A percentile compares a stretch with the other conserved stretches of the same genome.
These are phyloP conservation scores for Incumbomyces delicatus DNA, from an alignment of 2,329 filamentous ascomycete genomes.

Conservation along the genomic window DNA sequence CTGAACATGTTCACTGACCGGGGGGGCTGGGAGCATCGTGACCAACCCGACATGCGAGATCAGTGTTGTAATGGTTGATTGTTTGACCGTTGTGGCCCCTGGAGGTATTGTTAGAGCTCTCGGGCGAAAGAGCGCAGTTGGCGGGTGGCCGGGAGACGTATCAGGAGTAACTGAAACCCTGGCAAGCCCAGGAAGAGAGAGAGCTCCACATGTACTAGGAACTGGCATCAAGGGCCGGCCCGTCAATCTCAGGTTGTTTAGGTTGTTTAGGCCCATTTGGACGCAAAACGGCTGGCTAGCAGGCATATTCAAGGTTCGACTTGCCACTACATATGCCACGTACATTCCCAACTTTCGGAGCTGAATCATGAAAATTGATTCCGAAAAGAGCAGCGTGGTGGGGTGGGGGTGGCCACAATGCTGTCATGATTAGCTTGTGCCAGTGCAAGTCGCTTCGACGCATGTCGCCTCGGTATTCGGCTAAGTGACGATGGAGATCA, in stretches of 20 bases:
- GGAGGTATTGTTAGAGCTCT: too few species aligned
- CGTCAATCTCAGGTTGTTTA: background rate
- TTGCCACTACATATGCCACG: constrained; percentile 1
- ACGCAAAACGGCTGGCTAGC: background rate
- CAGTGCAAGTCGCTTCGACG: background rate
- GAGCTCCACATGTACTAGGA: too few species aligned
- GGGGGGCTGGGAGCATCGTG: too few species aligned
- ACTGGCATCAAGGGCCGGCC: background rate
- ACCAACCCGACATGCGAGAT: background rate
- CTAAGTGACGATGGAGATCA: background rate
- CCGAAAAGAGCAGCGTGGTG: background rate
- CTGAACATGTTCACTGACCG: too few species aligned
- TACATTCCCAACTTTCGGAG: background rate
- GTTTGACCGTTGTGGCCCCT: too few species aligned
- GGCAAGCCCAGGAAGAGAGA: too few species aligned
- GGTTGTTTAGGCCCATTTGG: background rate
- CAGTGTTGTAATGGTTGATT: background rate
- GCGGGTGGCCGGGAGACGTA: too few species aligned
- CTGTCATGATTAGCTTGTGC: background rate
- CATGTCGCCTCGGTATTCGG: background rate
- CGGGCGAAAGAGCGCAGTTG: too few species aligned
- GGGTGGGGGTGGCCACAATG: background rate
- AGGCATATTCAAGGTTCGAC: background rate
- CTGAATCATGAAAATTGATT: background rate
- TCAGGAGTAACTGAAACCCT: too few species aligned